These are phyloP conservation scores for Speleostelium caveatum DNA, from an alignment of 78 protist species.

Conservation along the genomic window DNA sequence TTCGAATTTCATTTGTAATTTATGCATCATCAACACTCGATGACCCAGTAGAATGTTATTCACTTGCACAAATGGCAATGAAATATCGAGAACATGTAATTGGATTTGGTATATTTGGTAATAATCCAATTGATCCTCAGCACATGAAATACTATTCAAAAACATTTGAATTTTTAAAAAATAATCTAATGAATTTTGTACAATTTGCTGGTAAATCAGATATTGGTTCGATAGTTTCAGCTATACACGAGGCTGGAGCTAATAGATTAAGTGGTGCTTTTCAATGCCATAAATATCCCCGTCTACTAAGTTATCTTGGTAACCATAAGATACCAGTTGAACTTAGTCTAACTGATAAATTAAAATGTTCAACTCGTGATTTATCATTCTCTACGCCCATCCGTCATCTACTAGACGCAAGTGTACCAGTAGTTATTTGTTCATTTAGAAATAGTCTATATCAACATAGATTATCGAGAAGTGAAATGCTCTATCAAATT, in stretches of 20 bases:
- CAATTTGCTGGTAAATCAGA: conserved; percentile 64
- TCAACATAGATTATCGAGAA: conserved; percentile 16
- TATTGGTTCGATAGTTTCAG: conserved; percentile 50
- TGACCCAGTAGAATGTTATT: conserved; percentile 74
- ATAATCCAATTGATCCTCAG: conserved; percentile 7
- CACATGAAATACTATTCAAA: conserved; percentile 19
- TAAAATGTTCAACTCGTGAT: conserved; percentile 48
- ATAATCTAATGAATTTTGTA: conserved; percentile 47
- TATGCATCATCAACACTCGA: conserved; percentile 42
- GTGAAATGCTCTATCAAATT: conserved; percentile 49
- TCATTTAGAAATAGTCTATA: conserved; percentile 36
- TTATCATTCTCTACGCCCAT: conserved; percentile 78
- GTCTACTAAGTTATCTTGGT: conserved; percentile 56
- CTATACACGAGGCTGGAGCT: conserved; percentile 79
- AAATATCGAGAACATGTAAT: conserved; percentile 23
- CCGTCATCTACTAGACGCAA: conserved; percentile 66
- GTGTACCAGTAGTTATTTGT: conserved; percentile 79
- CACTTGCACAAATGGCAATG: conserved; percentile 74
- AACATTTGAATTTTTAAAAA: conserved; percentile 82
- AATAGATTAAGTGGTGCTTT: conserved; percentile 83
- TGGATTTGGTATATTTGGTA: conserved; percentile 87
- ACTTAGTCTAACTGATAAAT: conserved; percentile 64
- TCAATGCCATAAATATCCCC: conserved; percentile 78
- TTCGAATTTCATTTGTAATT: conserved; percentile 64
- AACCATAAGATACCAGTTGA: conserved; percentile 78